Conservation (phyloP, 2,329 filamentous ascomycete genomes). For the Exophiala phaeomuriformis region DNA sequence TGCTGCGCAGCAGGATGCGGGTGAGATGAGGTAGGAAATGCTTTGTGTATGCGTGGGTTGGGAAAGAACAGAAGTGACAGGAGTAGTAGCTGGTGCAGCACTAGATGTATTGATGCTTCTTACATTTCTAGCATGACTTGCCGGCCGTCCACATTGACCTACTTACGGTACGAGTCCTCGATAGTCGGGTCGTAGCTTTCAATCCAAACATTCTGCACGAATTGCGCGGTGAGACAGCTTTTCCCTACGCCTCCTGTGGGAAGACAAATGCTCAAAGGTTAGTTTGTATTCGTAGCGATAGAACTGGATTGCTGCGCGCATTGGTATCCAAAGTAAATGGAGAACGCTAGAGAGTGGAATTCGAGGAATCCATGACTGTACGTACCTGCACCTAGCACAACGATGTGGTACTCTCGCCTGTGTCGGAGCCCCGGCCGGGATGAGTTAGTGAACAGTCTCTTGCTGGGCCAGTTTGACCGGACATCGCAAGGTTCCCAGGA, state of each 20-base stretch:
- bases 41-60: too few relatives aligned
- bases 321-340: too few relatives aligned
- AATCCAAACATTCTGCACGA: constrained; percentile 91
- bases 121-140: constrained; percentile 87
- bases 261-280: constrained; percentile 3
- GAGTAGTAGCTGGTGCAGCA: background rate
- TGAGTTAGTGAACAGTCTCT: background rate
- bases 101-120: too few relatives aligned
- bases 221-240: constrained; percentile 87
- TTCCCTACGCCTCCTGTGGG: constrained; percentile 75
- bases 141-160: constrained; percentile 81
- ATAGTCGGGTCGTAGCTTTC: constrained; percentile 85
- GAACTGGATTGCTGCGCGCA: constrained; percentile 4
- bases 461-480: too few relatives aligned
- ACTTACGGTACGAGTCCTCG: constrained; percentile 80
- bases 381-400: constrained; percentile 71
- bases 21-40: too few relatives aligned
- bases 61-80: constrained; percentile 65
- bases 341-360: constrained; percentile 14
- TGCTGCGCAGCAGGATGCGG: too few relatives aligned
- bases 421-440: background rate
- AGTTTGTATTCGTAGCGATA: background rate
- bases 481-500: too few relatives aligned
- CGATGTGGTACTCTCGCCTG: constrained; percentile 73
- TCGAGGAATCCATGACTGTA: background rate